Percentiles rank a stretch among this genome's conserved stretches.
phyloP scores from a whole-genome alignment of 495 filamentous ascomycete genomes.

The Aspergillus steynii region DNA sequence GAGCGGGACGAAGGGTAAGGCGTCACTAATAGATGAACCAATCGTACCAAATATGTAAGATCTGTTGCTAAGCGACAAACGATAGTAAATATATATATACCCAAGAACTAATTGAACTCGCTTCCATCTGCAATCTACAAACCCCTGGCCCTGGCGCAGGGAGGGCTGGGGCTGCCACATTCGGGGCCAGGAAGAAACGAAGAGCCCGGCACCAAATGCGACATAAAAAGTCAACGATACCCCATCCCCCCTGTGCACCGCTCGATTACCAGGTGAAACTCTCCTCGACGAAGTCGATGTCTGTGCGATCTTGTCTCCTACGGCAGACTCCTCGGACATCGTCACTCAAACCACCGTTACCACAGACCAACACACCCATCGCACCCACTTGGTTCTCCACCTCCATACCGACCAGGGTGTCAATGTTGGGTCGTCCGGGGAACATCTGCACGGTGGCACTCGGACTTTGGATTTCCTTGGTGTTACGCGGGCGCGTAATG shows the following conservation, averaged over 20 bases:
- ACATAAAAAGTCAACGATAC: not conserved
- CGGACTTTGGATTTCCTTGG: conserved; percentile 69
- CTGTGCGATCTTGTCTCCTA: conserved; percentile 58
- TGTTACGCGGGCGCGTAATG: conserved; percentile 75
- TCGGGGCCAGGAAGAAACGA: not conserved
- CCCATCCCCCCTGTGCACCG: not conserved
- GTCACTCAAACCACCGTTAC: conserved; percentile 79
- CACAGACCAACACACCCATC: conserved; percentile 89
- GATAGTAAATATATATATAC: conserved; percentile 10
- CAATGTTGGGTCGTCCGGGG: conserved; percentile 78
- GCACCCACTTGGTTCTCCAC: conserved; percentile 75
- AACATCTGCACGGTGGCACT: conserved; percentile 80
- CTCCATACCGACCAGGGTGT: conserved; percentile 74
- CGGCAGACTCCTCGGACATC: conserved; percentile 77
- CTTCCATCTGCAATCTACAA: not conserved
- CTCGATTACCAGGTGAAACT: conserved; percentile 76
- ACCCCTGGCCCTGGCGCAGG: not conserved
- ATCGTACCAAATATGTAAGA: not conserved
- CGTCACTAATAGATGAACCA: not conserved
- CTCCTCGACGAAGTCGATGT: conserved; percentile 85
- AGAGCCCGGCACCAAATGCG: not conserved
- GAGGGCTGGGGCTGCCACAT: too few relatives aligned
- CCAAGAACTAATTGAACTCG: conserved; percentile 9
- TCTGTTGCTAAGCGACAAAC: not conserved
- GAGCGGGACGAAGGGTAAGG: too few relatives aligned